These are phyloP conservation scores for Trichoderma erinaceum DNA, from an alignment of 495 filamentous ascomycete genomes.

Conservation along the genomic window DNA sequence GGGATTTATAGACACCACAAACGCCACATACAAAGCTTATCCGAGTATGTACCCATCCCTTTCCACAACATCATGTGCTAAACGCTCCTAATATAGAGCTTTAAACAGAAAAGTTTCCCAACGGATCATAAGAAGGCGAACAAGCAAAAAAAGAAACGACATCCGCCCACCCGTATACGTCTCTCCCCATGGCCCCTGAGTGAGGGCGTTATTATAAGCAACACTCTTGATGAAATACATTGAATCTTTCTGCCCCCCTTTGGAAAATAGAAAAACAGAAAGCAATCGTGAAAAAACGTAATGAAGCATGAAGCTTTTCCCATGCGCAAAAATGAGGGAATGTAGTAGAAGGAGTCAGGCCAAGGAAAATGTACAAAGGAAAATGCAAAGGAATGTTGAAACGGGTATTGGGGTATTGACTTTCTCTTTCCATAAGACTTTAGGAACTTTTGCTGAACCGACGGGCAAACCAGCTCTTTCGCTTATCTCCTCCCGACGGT, in stretches of 20 bases:
- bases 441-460: slow-evolving; percentile 65
- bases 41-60: slow-evolving; percentile 11
- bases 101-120: slow-evolving; percentile 4
- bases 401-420: slow-evolving; percentile 9
- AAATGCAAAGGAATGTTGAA: slow-evolving; percentile 13
- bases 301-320: neutral
- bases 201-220: slow-evolving; percentile 1
- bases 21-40: slow-evolving; percentile 12
- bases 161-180: slow-evolving; percentile 1
- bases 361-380: slow-evolving; percentile 20
- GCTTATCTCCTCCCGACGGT: slow-evolving; percentile 50
- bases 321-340: slow-evolving; percentile 22
- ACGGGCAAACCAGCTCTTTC: slow-evolving; percentile 82
- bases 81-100: slow-evolving; percentile 1
- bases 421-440: slow-evolving; percentile 16
- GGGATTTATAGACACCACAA: slow-evolving; percentile 13
- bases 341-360: slow-evolving; percentile 26
- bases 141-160: neutral
- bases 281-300: neutral
- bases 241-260: too few relatives aligned
- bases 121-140: neutral
- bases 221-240: neutral
- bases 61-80: slow-evolving; percentile 11
- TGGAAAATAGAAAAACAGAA: neutral
- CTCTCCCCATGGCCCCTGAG: neutral